Conservation (phyloP, 331 rosid species). For the Quercus tomentella region DNA sequence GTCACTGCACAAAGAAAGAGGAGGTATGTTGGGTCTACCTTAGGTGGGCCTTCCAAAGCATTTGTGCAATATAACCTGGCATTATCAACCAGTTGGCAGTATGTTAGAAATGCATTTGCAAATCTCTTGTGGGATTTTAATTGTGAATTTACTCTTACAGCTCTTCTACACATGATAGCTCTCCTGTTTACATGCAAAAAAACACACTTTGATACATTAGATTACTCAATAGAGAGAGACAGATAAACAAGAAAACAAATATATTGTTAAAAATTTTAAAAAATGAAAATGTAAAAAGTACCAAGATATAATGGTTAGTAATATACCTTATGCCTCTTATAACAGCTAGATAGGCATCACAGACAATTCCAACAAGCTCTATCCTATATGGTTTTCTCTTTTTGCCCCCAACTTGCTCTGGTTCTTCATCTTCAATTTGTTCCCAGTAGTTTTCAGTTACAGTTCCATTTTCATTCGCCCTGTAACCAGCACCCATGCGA, state of each 20-base stretch:
- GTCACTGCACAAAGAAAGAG: not conserved
- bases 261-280: not conserved
- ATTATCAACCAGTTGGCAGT: conserved; percentile 74
- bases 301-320: not conserved
- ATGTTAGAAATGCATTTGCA: conserved; percentile 77
- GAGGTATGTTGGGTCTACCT: conserved; percentile 39
- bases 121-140: conserved; percentile 88
- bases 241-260: not conserved
- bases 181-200: conserved; percentile 51
- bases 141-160: conserved; percentile 79
- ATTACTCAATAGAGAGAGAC: not conserved
- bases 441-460: conserved; percentile 77
- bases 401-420: conserved; percentile 61
- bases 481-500: conserved; percentile 85
- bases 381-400: conserved; percentile 89
- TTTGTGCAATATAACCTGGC: conserved; percentile 82
- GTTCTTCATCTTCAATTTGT: conserved; percentile 63
- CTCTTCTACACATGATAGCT: conserved; percentile 91
- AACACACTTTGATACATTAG: not conserved
- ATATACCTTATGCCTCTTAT: conserved; percentile 82
- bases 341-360: conserved; percentile 91
- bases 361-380: conserved; percentile 91
- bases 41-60: conserved; percentile 86
- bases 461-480: conserved; percentile 49
- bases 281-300: not conserved